Base-by-base conservation (phyloP, 305 asterid species). In the Solanum hybrid region DNA sequence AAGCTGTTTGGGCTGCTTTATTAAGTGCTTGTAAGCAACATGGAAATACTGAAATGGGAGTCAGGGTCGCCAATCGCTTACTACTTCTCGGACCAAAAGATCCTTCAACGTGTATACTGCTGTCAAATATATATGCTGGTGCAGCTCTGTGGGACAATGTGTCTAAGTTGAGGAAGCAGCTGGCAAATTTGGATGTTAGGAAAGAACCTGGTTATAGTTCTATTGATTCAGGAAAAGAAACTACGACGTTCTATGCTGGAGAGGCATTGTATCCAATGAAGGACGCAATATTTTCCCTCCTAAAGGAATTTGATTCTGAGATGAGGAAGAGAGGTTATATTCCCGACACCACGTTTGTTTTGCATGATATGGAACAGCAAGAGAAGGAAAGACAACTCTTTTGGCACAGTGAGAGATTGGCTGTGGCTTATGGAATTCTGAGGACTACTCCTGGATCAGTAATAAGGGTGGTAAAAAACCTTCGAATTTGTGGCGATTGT, bases 391-490 rank as follows among this genome's bases (percentile, higher is more conserved):
- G 94, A 10, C 98, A 94, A 70, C 95, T 96, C 34, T 96, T 96
- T 92, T 95, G 99, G 98, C 98, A 96, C 87, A 94, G 98, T 81
- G 99, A 96, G 94, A 94, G 98, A 89, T 85, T 94, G 79, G 99
- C 98, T 15, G 93, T 95, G 33, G 99, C 97, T 24, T 96, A 95
- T 45, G 98, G 97, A 39, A 90, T 96, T 93, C 95, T 95, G 24
- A 95, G 91, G 51, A 93, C 95, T 39, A 91, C 92, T 37, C 95
- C 93, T 1, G 95, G 96, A 27, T 36, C 94, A 11, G 82, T 94
- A 0, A 91, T 95, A 91, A 91, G 98, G 86, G 91, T 96, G 37
- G 83, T 96, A 34, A 96, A 96, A 93, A 96, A 96, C 82, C 95
- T 96, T 6, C 93, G 98, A 10, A 93, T 94, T 27, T 95, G 97